These are phyloP conservation scores for Pyricularia pennisetigena DNA, from an alignment of 2,329 filamentous ascomycete species.

Conservation along the genomic window DNA sequence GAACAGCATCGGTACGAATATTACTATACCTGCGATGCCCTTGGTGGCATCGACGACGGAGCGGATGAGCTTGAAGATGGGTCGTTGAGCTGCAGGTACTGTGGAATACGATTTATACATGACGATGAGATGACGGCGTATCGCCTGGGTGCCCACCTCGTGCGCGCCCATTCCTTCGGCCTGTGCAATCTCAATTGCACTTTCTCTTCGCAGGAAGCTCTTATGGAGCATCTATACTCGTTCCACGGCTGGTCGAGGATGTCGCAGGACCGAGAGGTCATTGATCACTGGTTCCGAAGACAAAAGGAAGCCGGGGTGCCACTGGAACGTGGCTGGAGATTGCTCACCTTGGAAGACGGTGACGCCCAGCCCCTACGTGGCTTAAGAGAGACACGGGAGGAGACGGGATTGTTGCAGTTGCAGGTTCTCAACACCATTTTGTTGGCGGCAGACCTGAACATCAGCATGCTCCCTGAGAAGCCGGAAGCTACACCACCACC, in stretches of 20 bases:
- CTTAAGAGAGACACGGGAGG: background rate
- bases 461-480: background rate
- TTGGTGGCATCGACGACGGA: slow-evolving; percentile 2
- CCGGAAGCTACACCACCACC: background rate
- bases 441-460: background rate
- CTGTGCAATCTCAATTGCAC: slow-evolving; percentile 5
- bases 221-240: background rate
- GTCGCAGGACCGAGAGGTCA: background rate
- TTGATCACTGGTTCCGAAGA: background rate
- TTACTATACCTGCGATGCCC: background rate
- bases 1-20: background rate
- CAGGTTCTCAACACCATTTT: slow-evolving; percentile 1
- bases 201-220: background rate
- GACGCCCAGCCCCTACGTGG: background rate
- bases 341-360: slow-evolving; percentile 1
- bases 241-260: slow-evolving; percentile 1
- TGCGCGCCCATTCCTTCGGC: slow-evolving; percentile 2
- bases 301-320: background rate
- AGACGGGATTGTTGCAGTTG: background rate
- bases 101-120: background rate
- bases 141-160: slow-evolving; percentile 1
- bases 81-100: background rate
- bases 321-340: slow-evolving; percentile 1
- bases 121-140: slow-evolving; percentile 1
- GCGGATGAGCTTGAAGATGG: background rate